Percentiles rank a stretch among this genome's conserved stretches.
phyloP scores from a whole-genome alignment of 73 alveolate species.

The Paraurostyla sp. region DNA sequence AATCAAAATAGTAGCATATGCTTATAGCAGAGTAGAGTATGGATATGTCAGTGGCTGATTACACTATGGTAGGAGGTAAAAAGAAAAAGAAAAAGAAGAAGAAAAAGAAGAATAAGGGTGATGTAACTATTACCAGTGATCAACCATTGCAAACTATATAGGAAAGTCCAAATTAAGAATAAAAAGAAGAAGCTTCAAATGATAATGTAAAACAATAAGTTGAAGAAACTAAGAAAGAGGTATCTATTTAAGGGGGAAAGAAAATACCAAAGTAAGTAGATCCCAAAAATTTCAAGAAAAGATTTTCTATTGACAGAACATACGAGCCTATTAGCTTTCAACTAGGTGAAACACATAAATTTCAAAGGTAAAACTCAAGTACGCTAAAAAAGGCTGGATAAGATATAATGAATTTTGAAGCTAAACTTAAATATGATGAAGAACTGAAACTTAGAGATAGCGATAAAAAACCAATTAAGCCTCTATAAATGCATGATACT shows the following conservation, averaged over 20 bases:
- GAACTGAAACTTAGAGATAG: too few relatives aligned
- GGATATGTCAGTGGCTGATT: slow-evolving; percentile 50
- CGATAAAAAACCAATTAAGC: too few relatives aligned
- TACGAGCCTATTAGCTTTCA: slow-evolving; percentile 19
- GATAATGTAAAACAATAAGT: not conserved
- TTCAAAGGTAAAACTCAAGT: slow-evolving; percentile 17
- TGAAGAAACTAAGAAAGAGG: not conserved
- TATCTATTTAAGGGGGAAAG: too few relatives aligned
- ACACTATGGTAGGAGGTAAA: slow-evolving; percentile 58
- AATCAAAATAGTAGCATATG: not conserved
- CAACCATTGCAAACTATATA: not conserved
- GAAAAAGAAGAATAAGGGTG: slow-evolving; percentile 59
- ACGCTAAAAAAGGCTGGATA: not conserved
- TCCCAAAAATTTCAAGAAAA: not conserved
- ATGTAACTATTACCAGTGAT: slow-evolving; percentile 29
- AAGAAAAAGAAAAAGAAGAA: slow-evolving; percentile 53
- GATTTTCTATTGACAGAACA: slow-evolving; percentile 8
- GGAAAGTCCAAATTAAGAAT: too few relatives aligned
- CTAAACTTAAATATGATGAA: not conserved
- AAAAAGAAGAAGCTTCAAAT: too few relatives aligned
- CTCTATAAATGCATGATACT: too few relatives aligned
- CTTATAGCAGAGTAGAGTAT: slow-evolving; percentile 5
- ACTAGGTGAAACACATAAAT: not conserved
- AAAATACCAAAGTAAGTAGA: not conserved
- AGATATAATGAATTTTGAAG: not conserved